phyloP scores from a whole-genome alignment of 805 yeast genomes.

The Starmera dryadoides region DNA sequence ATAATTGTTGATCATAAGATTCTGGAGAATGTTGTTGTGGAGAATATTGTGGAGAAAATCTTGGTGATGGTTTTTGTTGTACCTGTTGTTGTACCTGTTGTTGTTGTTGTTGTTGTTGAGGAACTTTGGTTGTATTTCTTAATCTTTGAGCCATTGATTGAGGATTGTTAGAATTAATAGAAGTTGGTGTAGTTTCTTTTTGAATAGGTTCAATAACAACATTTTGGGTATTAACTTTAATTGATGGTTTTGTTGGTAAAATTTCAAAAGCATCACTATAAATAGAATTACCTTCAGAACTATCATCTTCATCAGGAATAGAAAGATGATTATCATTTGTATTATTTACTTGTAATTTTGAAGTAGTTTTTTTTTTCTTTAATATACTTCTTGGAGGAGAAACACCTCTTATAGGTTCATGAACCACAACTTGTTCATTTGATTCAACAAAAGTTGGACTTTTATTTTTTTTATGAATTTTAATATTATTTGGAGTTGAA shows the following conservation, averaged over 20 bases:
- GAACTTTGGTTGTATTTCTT: neutral
- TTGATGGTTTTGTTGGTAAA: neutral
- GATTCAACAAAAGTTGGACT: neutral
- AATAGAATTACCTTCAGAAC: conserved; percentile 7
- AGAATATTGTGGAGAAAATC: neutral
- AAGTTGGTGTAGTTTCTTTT: neutral
- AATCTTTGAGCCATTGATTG: neutral
- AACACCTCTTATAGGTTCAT: neutral
- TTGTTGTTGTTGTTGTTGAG: neutral
- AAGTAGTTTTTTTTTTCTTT: conserved; percentile 1
- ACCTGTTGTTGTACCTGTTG: neutral
- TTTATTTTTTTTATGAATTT: neutral
- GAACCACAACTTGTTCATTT: neutral
- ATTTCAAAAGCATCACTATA: conserved; percentile 1
- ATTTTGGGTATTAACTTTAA: conserved; percentile 2
- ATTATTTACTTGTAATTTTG: neutral
- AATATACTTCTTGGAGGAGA: conserved; percentile 1
- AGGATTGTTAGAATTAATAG: neutral
- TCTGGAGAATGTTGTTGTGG: neutral
- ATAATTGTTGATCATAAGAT: neutral
- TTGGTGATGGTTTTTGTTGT: neutral
- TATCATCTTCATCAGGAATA: conserved; percentile 3
- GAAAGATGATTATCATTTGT: conserved; percentile 1
- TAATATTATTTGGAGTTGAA: too few species aligned
- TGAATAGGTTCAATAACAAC: neutral